Evolutionary conservation across 208 protist species (phyloP).

Genomic region (Trypanosoma theileri): DNA sequence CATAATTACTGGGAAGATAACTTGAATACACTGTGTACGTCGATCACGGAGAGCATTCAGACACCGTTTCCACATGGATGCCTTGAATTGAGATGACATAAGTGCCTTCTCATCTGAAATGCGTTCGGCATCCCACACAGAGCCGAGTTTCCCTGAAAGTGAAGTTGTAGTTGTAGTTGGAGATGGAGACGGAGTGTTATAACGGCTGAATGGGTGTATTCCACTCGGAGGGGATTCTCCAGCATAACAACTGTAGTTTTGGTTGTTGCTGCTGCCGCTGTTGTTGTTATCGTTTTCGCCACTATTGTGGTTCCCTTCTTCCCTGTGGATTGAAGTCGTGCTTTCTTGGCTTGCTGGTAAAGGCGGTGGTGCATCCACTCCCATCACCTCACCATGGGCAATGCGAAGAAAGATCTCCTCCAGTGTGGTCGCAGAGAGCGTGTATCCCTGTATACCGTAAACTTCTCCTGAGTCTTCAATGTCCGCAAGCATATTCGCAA

Average conservation of each 20-base stretch:
- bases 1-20: slow-evolving; percentile 64
- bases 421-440: slow-evolving; percentile 65
- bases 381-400: slow-evolving; percentile 38
- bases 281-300: no score
- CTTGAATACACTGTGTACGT: slow-evolving; percentile 71
- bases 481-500: slow-evolving; percentile 40
- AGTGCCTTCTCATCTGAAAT: slow-evolving; percentile 20
- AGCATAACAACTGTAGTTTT: no score
- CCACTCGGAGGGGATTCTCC: no score
- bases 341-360: slow-evolving; percentile 6
- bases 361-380: background rate
- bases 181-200: background rate
- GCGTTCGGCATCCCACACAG: slow-evolving; percentile 44
- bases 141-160: background rate
- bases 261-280: background rate
- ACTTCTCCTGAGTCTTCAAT: slow-evolving; percentile 32
- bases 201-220: background rate
- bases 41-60: slow-evolving; percentile 58
- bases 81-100: slow-evolving; percentile 53
- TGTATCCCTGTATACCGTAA: slow-evolving; percentile 44
- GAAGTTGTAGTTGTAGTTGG: no score
- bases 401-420: slow-evolving; percentile 78
- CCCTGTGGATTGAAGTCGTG: no score
- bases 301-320: background rate
- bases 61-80: slow-evolving; percentile 60